A percentile compares a stretch with the other conserved stretches of the same genome.
Evolutionary conservation across 2,329 filamentous ascomycete species (phyloP).

Genomic region (Penicillium hesseltinei): DNA sequence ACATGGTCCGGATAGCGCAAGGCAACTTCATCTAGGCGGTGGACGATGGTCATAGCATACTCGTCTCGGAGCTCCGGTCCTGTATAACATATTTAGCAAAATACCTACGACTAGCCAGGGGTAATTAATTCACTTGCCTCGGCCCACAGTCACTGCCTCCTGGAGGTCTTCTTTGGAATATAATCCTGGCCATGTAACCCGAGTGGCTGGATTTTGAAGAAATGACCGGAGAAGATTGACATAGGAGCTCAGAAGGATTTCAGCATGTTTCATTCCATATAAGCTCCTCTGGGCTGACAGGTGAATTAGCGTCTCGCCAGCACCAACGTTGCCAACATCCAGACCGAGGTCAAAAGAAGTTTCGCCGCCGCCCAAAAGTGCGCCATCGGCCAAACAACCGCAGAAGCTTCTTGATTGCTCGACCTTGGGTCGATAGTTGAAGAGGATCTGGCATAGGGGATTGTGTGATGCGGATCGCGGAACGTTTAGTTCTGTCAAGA

Average conservation of each 20-base stretch:
- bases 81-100: slow-evolving; percentile 1
- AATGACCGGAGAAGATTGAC: slow-evolving; percentile 20
- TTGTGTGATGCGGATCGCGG: slow-evolving; percentile 39
- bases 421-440: slow-evolving; percentile 47
- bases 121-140: slow-evolving; percentile 13
- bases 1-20: slow-evolving; percentile 12
- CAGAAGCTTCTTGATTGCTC: slow-evolving; percentile 30
- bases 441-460: slow-evolving; percentile 52
- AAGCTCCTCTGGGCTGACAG: slow-evolving; percentile 32
- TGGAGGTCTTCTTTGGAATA: slow-evolving; percentile 16
- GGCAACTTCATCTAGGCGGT: slow-evolving; percentile 39
- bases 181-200: slow-evolving; percentile 18
- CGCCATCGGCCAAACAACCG: slow-evolving; percentile 14
- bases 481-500: slow-evolving; percentile 47
- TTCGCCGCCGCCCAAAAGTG: slow-evolving; percentile 17
- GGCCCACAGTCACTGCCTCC: slow-evolving; percentile 12
- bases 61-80: slow-evolving; percentile 22
- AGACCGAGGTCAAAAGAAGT: slow-evolving; percentile 37
- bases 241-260: slow-evolving; percentile 22
- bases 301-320: slow-evolving; percentile 17
- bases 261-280: slow-evolving; percentile 30
- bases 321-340: slow-evolving; percentile 38
- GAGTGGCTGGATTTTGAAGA: slow-evolving; percentile 18
- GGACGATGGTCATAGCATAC: slow-evolving; percentile 38
- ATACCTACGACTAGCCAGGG: not conserved